Evolutionary conservation across 2,329 filamentous ascomycete genomes (phyloP).

Genomic region (Cordyceps pruinosa): DNA sequence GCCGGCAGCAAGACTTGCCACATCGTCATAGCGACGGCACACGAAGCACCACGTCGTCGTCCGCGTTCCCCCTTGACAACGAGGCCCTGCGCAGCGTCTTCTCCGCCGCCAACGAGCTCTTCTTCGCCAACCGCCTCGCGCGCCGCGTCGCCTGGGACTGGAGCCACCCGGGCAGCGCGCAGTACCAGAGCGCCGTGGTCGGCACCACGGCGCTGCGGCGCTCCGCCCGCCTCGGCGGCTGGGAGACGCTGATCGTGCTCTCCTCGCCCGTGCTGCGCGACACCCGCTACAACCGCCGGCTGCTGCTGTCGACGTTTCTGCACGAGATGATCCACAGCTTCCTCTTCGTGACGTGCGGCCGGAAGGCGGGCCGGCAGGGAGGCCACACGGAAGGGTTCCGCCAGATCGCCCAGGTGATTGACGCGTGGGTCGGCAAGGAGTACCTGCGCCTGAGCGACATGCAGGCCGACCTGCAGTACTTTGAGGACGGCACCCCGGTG

Average conservation of each 20-base stretch:
- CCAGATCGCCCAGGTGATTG: conserved; percentile 52
- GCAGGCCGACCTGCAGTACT: conserved; percentile 54
- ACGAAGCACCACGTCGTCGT: conserved; percentile 26
- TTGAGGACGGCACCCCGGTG: conserved; percentile 25
- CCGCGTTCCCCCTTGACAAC: conserved; percentile 48
- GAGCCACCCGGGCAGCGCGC: conserved; percentile 43
- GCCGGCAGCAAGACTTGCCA: neutral
- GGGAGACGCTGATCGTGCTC: conserved; percentile 56
- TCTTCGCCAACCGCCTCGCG: conserved; percentile 50
- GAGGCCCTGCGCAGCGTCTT: conserved; percentile 52
- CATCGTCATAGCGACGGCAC: neutral
- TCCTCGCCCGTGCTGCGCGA: conserved; percentile 52
- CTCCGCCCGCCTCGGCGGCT: conserved; percentile 44
- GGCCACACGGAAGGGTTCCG: conserved; percentile 56
- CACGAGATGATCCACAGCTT: conserved; percentile 64
- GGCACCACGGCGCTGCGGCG: conserved; percentile 55
- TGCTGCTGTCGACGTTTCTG: conserved; percentile 58
- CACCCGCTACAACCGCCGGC: conserved; percentile 48
- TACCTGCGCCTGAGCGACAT: conserved; percentile 51
- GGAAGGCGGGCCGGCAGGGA: conserved; percentile 46
- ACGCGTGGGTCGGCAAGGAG: conserved; percentile 52
- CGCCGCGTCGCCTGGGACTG: conserved; percentile 57
- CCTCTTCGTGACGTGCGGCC: conserved; percentile 55
- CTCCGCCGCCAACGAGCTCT: conserved; percentile 54
- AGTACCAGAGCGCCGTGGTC: conserved; percentile 50